Base-by-base conservation (phyloP, 2,329 filamentous ascomycete species). In the Colletotrichum camelliae region DNA sequence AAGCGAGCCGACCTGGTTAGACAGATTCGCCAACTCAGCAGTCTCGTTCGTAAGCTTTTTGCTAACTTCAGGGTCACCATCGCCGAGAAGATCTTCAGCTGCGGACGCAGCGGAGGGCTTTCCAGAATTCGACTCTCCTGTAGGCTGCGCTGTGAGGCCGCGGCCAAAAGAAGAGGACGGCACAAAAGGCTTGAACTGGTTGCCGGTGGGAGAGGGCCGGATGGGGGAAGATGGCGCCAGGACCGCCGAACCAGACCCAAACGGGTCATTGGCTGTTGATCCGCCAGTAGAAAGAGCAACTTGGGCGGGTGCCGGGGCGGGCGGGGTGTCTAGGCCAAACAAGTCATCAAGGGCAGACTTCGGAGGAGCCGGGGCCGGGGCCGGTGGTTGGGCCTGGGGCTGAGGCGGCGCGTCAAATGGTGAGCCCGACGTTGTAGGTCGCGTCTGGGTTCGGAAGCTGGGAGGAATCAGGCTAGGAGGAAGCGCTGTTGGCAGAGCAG, bases 141-240 rank as follows among this genome's bases (percentile, higher is more conserved):
- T 98, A 31, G 90, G 89, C 79, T 97, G 95, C 2, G 93, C 89
- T 29, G 94, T 93, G 76, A 98, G 87, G 35, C 93, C 94, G 80
- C 96, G 94, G 8, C 97, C 97, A 84, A 98, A 99, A 0, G 95
- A 94, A 2, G 97, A 98, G 0, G 95, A 96, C 1, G 97, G 97
- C 60, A 97, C 87, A 84, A 99, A 99, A 1, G 96, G 95, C 85
- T 96, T 98, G 86, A 98, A 98, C 1, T 89, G 90, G 21, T 87
- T 82, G 79, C 86, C 79, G 67, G 88, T 83, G 61, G 88, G 81
- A 70, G 91, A 84, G 73, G 89, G 82, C 82, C 87, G 86, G 81
- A 89, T 82, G 80, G 88, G 88, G 81, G 93, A 92, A 79, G 91
- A 86, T 66, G 92, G 85, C 21, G 84, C 84, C 65, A 86, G 82